phyloP scores from a whole-genome alignment of 345 rosid species.

The Populus ilicifolia region DNA sequence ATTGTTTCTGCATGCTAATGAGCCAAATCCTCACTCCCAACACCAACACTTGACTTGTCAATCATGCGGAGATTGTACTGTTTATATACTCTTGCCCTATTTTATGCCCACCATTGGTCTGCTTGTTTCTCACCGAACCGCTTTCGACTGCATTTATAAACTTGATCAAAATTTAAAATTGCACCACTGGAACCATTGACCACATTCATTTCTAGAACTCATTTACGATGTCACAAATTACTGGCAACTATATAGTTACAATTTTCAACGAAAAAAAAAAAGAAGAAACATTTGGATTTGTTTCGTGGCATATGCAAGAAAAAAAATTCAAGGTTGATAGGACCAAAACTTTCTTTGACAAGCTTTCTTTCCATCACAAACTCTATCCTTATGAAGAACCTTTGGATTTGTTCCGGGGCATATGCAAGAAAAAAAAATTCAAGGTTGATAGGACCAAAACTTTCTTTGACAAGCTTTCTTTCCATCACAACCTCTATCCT shows the following conservation, averaged over 20 bases:
- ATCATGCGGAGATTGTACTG: conserved; percentile 78
- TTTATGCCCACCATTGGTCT: conserved; percentile 96
- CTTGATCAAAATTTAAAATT: neutral
- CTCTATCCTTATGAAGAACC: no score
- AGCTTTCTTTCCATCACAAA: neutral
- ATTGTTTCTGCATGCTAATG: conserved; percentile 31
- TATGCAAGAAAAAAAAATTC: neutral
- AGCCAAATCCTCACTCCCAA: conserved; percentile 69
- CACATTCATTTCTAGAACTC: neutral
- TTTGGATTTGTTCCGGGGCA: neutral
- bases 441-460: neutral
- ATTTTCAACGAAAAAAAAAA: neutral
- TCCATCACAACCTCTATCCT: neutral
- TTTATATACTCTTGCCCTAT: conserved; percentile 79
- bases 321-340: neutral
- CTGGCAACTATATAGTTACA: neutral
- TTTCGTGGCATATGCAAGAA: neutral
- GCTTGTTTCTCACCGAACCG: conserved; percentile 94
- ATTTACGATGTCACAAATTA: neutral
- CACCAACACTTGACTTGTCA: conserved; percentile 78
- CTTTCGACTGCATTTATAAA: conserved; percentile 66
- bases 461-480: neutral
- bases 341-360: neutral
- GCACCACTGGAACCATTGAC: neutral
- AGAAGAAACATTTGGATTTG: neutral